Evolutionary conservation across 176 grass and related monocot genomes (phyloP).

Genomic region (Tillandsia fasciculata): DNA sequence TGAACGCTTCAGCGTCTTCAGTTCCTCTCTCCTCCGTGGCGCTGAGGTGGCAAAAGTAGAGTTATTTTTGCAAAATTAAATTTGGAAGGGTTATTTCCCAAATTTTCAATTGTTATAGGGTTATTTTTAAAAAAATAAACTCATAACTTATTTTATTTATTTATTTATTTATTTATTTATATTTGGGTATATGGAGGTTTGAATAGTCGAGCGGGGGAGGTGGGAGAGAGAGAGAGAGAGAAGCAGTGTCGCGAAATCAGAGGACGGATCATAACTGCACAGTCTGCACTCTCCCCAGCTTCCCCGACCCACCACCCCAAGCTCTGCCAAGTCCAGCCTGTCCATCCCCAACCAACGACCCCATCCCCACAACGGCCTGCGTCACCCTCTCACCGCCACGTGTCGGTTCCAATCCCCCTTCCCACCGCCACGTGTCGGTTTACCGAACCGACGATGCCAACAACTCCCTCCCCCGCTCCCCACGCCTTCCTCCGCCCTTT

Average conservation of each 20-base stretch:
- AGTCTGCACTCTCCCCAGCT: no score
- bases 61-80: no score
- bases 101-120: no score
- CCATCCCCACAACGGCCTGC: not conserved
- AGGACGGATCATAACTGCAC: slow-evolving; percentile 27
- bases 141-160: no score
- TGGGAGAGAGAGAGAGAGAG: not conserved
- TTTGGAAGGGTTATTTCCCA: no score
- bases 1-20: no score
- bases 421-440: not conserved
- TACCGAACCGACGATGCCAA: not conserved
- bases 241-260: slow-evolving; percentile 34
- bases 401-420: not conserved
- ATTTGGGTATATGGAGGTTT: not conserved
- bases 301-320: no score
- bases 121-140: no score
- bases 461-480: not conserved
- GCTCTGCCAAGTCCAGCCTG: not conserved
- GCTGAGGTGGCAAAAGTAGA: no score
- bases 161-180: not conserved
- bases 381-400: not conserved
- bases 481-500: no score
- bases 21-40: no score
- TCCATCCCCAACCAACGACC: not conserved
- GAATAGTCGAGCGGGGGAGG: slow-evolving; percentile 1